Base-by-base conservation (phyloP, 75 land plant genomes). In the Pinus tabuliformis region DNA sequence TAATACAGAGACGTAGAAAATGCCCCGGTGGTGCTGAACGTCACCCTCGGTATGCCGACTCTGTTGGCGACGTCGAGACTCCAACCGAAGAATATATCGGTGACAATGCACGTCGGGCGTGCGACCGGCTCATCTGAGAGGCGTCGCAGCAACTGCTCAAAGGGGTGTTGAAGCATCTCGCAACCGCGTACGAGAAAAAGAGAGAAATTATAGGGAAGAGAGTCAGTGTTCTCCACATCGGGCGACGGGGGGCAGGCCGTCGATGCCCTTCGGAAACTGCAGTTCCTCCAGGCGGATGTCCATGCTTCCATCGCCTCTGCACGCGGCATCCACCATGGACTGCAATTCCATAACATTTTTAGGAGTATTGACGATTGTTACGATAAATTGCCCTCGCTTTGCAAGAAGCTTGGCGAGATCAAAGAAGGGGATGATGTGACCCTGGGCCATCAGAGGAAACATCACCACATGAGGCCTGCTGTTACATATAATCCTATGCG, bases 351-450 rank as follows among this genome's bases (percentile, higher is more conserved):
- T 56, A 56, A 80, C 61, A 28, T 85, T 82, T 49, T 80, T 68
- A 33, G 82, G 83, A 26, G 84, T 82, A 77, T 66, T 81, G 66
- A 65, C 82, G n/a, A n/a, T n/a, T n/a, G n/a, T n/a, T n/a, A n/a
- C n/a, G n/a, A n/a, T n/a, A n/a, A n/a, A n/a, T n/a, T n/a, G n/a
- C n/a, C n/a, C n/a, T n/a, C n/a, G n/a, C n/a, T n/a, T n/a, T n/a
- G n/a, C n/a, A n/a, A n/a, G n/a, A n/a, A n/a, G n/a, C n/a, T n/a
- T n/a, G n/a, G n/a, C n/a, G n/a, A n/a, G n/a, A n/a, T n/a, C n/a
- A n/a, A n/a, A n/a, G n/a, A n/a, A n/a, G n/a, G n/a, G n/a, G n/a
- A n/a, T n/a, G n/a, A n/a, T n/a, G n/a, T n/a, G n/a, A n/a, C n/a
- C n/a, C n/a, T n/a, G n/a, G n/a, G n/a, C n/a, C n/a, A n/a, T n/a